These are phyloP conservation scores for Cicer bijugum DNA, from an alignment of 306 rosid species.

Conservation along the genomic window DNA sequence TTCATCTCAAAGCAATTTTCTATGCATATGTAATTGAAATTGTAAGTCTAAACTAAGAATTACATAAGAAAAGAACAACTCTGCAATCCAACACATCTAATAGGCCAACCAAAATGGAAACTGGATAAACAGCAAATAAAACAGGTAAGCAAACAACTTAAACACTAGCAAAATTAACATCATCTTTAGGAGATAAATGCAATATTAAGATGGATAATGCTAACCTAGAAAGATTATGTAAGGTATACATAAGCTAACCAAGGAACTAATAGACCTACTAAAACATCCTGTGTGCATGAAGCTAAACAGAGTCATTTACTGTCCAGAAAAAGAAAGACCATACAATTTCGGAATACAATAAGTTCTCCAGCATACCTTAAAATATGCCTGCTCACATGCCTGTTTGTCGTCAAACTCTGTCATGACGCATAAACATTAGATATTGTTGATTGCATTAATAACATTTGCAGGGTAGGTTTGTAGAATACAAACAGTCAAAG, in stretches of 20 bases:
- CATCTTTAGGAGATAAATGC: conserved; percentile 29
- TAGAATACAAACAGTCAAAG: conserved; percentile 19
- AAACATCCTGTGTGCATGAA: conserved; percentile 33
- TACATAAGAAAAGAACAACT: conserved; percentile 15
- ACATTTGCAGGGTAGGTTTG: conserved; percentile 28
- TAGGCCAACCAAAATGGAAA: conserved; percentile 29
- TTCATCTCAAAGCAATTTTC: conserved; percentile 24
- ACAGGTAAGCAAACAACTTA: conserved; percentile 28
- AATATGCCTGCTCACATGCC: conserved; percentile 92
- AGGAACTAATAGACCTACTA: conserved; percentile 4
- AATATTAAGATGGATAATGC: conserved; percentile 27
- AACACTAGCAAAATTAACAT: conserved; percentile 19
- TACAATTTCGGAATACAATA: conserved; percentile 13
- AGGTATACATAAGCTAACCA: conserved; percentile 30
- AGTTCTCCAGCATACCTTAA: conserved; percentile 66
- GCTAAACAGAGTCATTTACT: conserved; percentile 4
- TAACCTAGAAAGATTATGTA: conserved; percentile 15
- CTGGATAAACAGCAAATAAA: conserved; percentile 29
- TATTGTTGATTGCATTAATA: conserved; percentile 32
- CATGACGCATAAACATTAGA: conserved; percentile 44
- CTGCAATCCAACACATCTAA: conserved; percentile 7
- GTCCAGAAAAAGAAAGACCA: not conserved
- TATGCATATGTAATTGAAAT: conserved; percentile 21
- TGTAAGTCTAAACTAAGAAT: conserved; percentile 3
- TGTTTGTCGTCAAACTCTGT: conserved; percentile 79